Conservation (phyloP, 345 rosid genomes). For the Hibiscus mutabilis region DNA sequence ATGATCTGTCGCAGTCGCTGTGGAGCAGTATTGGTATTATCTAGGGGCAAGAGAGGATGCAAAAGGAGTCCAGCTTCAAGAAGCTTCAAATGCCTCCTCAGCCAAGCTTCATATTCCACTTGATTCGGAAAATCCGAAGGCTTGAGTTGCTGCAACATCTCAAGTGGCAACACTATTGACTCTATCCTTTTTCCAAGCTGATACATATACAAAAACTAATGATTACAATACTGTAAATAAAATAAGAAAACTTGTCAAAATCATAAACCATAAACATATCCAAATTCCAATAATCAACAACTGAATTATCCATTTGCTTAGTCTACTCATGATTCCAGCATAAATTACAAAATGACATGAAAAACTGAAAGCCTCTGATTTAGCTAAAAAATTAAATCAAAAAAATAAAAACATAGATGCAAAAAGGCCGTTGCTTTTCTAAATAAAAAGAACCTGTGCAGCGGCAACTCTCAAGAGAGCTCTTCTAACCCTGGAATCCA, state of each 20-base stretch:
- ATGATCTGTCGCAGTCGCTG: background rate
- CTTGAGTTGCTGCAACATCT: conserved; percentile 91
- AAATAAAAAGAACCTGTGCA: too few relatives aligned
- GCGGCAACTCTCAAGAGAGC: conserved; percentile 83
- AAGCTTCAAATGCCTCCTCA: conserved; percentile 68
- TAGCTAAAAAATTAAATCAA: too few relatives aligned
- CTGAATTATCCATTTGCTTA: background rate
- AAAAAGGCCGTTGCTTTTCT: too few relatives aligned
- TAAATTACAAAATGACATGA: too few relatives aligned
- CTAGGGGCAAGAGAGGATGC: conserved; percentile 80
- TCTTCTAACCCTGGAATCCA: conserved; percentile 80
- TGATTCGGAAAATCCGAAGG: conserved; percentile 76
- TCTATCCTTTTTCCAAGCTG: conserved; percentile 68
- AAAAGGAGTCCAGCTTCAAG: conserved; percentile 85
- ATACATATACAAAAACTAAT: too few relatives aligned
- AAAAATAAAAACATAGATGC: too few relatives aligned
- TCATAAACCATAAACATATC: background rate
- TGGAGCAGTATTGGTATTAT: conserved; percentile 38
- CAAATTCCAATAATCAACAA: background rate
- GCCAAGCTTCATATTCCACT: conserved; percentile 82
- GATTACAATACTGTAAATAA: too few relatives aligned
- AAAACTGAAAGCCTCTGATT: too few relatives aligned
- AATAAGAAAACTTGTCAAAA: too few relatives aligned
- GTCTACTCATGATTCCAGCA: background rate
- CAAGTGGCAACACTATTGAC: conserved; percentile 14